Conservation (phyloP, 1,284 basidiomycete genomes). For the Ustilago xerochloae region DNA sequence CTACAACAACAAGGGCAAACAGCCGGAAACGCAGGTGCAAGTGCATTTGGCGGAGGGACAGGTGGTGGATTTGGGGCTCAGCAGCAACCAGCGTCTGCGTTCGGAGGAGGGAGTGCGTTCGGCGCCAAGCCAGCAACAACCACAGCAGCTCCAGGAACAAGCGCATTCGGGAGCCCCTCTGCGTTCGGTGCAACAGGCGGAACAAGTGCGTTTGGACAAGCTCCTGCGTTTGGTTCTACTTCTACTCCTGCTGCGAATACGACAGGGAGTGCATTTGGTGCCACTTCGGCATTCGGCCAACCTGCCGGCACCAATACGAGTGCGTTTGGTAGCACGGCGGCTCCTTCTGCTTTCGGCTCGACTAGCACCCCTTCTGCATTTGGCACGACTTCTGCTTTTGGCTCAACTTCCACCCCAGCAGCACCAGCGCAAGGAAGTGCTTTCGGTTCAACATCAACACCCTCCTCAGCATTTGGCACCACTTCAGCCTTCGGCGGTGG, state of each 20-base stretch:
- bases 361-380: conserved; percentile 4
- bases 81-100: conserved; percentile 6
- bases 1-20: conserved; percentile 12
- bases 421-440: background rate
- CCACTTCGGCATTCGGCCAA: conserved; percentile 7
- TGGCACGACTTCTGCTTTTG: conserved; percentile 13
- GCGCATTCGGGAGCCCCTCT: background rate
- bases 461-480: conserved; percentile 20
- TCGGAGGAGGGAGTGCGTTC: conserved; percentile 14
- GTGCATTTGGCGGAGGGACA: conserved; percentile 17
- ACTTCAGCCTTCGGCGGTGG: background rate
- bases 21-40: background rate
- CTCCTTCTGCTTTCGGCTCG: conserved; percentile 11
- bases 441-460: background rate
- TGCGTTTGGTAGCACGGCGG: conserved; percentile 17
- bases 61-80: conserved; percentile 16
- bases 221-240: conserved; percentile 17
- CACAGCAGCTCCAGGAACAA: no score
- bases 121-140: background rate
- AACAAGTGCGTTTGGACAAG: conserved; percentile 13
- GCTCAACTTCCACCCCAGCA: background rate
- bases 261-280: conserved; percentile 9
- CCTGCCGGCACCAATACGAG: background rate
- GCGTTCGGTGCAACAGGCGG: background rate
- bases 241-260: conserved; percentile 6